Conservation (phyloP, 106 monocot species). For the Apostasia ramifera region DNA sequence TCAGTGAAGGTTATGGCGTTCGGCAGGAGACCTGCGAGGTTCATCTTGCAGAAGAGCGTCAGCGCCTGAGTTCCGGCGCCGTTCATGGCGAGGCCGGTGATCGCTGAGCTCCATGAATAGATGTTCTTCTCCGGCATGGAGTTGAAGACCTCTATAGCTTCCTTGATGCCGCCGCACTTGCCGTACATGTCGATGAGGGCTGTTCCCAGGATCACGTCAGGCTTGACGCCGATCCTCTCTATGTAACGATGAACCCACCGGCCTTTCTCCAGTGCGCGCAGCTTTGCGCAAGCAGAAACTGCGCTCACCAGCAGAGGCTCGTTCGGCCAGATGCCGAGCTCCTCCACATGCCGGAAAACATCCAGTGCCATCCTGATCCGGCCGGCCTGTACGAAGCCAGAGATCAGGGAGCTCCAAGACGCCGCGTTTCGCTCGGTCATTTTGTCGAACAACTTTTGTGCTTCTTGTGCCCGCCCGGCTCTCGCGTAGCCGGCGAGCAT, state of each 20-base stretch:
- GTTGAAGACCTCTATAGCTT: conserved; percentile 42
- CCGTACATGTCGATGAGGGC: conserved; percentile 72
- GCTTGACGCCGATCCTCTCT: not conserved
- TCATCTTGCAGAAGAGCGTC: conserved; percentile 65
- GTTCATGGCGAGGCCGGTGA: conserved; percentile 54
- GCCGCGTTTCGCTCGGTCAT: conserved; percentile 50
- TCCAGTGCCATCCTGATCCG: conserved; percentile 31
- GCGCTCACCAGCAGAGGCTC: conserved; percentile 44
- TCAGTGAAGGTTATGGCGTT: conserved; percentile 53
- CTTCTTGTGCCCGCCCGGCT: conserved; percentile 14
- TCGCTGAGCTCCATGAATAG: conserved; percentile 64
- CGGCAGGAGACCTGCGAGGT: conserved; percentile 19
- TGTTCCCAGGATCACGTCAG: conserved; percentile 24
- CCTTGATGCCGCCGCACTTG: conserved; percentile 47
- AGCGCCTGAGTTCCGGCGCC: conserved; percentile 37
- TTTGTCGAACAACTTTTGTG: conserved; percentile 32
- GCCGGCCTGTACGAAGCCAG: conserved; percentile 44
- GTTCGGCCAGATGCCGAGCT: conserved; percentile 21
- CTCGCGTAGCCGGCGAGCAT: conserved; percentile 57
- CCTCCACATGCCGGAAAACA: conserved; percentile 34
- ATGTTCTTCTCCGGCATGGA: conserved; percentile 54
- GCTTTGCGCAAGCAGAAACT: conserved; percentile 45
- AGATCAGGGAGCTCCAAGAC: conserved; percentile 57
- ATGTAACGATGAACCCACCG: conserved; percentile 25
- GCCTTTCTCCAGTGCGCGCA: conserved; percentile 35